These are phyloP conservation scores for Colletotrichum viniferum DNA, from an alignment of 2,329 filamentous ascomycete species.

Conservation along the genomic window DNA sequence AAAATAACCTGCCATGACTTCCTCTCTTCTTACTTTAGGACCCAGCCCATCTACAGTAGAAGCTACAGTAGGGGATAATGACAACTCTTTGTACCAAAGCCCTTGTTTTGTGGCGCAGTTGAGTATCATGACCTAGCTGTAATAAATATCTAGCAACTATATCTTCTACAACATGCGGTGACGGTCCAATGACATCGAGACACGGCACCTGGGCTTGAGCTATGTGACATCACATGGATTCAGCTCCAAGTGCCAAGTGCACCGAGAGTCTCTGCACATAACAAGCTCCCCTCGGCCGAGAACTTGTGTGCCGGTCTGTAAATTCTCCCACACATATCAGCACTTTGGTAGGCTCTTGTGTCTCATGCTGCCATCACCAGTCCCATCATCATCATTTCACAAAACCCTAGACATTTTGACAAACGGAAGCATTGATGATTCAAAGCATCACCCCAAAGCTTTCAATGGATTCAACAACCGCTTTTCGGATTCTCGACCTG, in stretches of 20 bases:
- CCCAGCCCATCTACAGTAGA: background rate
- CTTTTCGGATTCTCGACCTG: background rate
- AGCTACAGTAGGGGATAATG: background rate
- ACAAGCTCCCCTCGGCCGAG: background rate
- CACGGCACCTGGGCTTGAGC: background rate
- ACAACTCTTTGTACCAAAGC: background rate
- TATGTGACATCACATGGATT: background rate
- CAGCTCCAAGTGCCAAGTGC: background rate
- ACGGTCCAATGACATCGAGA: background rate
- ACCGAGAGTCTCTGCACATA: background rate
- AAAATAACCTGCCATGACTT: fast-evolving
- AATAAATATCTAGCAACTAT: background rate
- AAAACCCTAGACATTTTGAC: background rate
- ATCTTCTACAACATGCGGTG: background rate
- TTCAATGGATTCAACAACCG: background rate
- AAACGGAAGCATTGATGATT: background rate
- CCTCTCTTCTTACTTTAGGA: too few species aligned
- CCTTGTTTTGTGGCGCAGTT: background rate
- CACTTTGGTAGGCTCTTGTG: too few species aligned
- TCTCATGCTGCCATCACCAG: background rate
- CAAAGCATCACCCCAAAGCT: background rate
- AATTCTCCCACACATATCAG: too few species aligned
- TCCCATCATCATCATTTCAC: background rate
- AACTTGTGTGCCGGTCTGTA: background rate
- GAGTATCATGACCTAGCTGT: background rate